These are phyloP conservation scores for Paulownia fortunei DNA, from an alignment of 257 asterid genomes.

Conservation along the genomic window DNA sequence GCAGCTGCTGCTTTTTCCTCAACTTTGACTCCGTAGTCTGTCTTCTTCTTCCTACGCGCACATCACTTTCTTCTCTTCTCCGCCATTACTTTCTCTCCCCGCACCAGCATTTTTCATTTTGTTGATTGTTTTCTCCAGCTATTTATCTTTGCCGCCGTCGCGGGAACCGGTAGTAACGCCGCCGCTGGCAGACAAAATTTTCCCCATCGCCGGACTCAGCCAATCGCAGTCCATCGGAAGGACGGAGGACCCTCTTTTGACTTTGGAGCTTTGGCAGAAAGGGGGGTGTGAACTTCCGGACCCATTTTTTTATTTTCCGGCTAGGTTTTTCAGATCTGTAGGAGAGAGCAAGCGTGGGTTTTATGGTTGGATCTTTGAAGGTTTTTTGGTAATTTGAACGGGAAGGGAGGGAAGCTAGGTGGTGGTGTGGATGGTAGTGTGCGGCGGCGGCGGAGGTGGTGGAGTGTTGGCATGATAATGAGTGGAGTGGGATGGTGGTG, in stretches of 20 bases:
- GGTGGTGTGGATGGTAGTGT: conserved; percentile 70
- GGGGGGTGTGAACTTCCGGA: conserved; percentile 9
- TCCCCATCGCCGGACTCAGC: conserved; percentile 4
- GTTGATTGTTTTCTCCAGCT: not conserved
- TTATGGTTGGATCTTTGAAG: conserved; percentile 31
- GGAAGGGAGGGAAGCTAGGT: conserved; percentile 40
- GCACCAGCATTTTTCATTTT: not conserved
- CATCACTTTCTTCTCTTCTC: conserved; percentile 25
- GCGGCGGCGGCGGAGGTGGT: conserved; percentile 57
- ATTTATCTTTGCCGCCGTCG: conserved; percentile 7
- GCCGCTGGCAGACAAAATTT: not conserved
- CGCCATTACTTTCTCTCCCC: conserved; percentile 2
- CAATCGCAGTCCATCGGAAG: conserved; percentile 34
- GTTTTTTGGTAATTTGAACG: conserved; percentile 32
- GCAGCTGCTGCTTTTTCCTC: conserved; percentile 45
- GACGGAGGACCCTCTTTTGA: conserved; percentile 33
- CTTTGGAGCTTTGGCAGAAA: conserved; percentile 27
- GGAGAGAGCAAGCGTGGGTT: conserved; percentile 25
- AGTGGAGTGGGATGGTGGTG: conserved; percentile 73
- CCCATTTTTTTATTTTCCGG: conserved; percentile 16
- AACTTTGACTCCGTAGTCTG: conserved; percentile 45
- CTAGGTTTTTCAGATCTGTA: conserved; percentile 40
- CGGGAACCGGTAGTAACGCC: conserved; percentile 10
- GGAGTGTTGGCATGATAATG: conserved; percentile 76
- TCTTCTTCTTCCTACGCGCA: conserved; percentile 29